phyloP scores from a whole-genome alignment of 192 early-diverging fungal species.

The Jimgerdemannia lactiflua region DNA sequence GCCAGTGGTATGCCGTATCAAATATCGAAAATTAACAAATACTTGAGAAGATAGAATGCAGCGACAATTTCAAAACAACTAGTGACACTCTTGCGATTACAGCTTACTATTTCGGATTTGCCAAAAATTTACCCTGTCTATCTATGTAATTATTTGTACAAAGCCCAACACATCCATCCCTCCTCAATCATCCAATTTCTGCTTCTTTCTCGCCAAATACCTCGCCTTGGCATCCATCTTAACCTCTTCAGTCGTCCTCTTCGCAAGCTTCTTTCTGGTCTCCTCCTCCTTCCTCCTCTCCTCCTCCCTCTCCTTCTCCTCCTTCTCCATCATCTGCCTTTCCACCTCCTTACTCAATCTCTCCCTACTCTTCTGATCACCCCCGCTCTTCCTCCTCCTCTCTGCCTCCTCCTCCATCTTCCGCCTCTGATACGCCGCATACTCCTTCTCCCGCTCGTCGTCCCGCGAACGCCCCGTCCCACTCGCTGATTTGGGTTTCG shows the following conservation, averaged over 20 bases:
- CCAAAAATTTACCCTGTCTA: too few relatives aligned
- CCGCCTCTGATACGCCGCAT: conserved; percentile 30
- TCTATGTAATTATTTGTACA: too few relatives aligned
- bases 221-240: conserved; percentile 48
- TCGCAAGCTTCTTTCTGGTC: conserved; percentile 12
- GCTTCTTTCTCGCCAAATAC: conserved; percentile 50
- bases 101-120: too few relatives aligned
- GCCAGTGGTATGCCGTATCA: too few relatives aligned
- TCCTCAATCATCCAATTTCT: conserved; percentile 10
- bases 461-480: not conserved
- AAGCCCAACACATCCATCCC: too few relatives aligned
- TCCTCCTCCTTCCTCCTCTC: too few relatives aligned
- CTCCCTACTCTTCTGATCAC: conserved; percentile 44
- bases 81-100: too few relatives aligned
- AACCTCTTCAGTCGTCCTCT: conserved; percentile 45
- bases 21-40: too few relatives aligned
- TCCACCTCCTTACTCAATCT: conserved; percentile 21
- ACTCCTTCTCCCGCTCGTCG: conserved; percentile 10
- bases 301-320: too few relatives aligned
- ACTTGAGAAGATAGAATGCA: too few relatives aligned
- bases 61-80: too few relatives aligned
- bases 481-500: conserved; percentile 26
- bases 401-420: conserved; percentile 45
- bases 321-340: too few relatives aligned
- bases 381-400: conserved; percentile 42